A percentile compares a stretch with the other conserved stretches of the same genome.
phyloP scores from a whole-genome alignment of 163 green algal species.

The Scenedesmus sp. region DNA sequence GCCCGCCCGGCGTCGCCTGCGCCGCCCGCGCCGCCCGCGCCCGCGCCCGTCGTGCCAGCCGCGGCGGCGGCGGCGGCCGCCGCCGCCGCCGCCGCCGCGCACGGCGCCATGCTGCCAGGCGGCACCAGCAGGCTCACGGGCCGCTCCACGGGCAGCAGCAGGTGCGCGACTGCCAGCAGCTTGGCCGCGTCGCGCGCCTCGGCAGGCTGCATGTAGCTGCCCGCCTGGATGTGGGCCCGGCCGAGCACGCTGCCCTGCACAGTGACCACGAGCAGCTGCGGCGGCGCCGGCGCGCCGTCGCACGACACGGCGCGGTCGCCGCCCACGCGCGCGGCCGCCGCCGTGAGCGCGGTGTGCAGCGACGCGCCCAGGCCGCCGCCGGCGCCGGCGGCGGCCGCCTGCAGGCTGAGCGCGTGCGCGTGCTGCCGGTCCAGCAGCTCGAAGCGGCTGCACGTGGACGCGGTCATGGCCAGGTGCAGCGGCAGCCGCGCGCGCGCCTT shows the following conservation, averaged over 20 bases:
- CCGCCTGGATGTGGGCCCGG: slow-evolving; percentile 47
- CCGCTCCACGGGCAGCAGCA: neutral
- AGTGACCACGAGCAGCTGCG: slow-evolving; percentile 42
- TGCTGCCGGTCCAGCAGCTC: slow-evolving; percentile 49
- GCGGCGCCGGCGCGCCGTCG: neutral
- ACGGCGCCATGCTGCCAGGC: slow-evolving; percentile 25
- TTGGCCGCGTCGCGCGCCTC: slow-evolving; percentile 36
- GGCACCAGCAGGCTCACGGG: slow-evolving; percentile 18
- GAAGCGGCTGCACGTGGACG: slow-evolving; percentile 45
- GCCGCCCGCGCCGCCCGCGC: neutral
- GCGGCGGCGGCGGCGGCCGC: neutral
- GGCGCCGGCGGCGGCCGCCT: slow-evolving; percentile 22
- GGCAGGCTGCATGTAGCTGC: slow-evolving; percentile 49
- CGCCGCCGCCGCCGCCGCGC: slow-evolving; percentile 11
- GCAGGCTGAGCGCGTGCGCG: slow-evolving; percentile 32
- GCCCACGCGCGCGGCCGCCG: too few relatives aligned
- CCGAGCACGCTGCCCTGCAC: slow-evolving; percentile 58
- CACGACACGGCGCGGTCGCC: neutral
- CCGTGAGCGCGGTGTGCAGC: neutral
- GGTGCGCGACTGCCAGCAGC: slow-evolving; percentile 36
- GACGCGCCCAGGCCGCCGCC: neutral
- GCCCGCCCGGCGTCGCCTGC: neutral
- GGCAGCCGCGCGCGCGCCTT: slow-evolving; percentile 48
- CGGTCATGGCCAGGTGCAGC: slow-evolving; percentile 67
- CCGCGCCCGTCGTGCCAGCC: slow-evolving; percentile 2